phyloP scores from a whole-genome alignment of 2,329 filamentous ascomycete genomes.

The Diaporthe helianthi region DNA sequence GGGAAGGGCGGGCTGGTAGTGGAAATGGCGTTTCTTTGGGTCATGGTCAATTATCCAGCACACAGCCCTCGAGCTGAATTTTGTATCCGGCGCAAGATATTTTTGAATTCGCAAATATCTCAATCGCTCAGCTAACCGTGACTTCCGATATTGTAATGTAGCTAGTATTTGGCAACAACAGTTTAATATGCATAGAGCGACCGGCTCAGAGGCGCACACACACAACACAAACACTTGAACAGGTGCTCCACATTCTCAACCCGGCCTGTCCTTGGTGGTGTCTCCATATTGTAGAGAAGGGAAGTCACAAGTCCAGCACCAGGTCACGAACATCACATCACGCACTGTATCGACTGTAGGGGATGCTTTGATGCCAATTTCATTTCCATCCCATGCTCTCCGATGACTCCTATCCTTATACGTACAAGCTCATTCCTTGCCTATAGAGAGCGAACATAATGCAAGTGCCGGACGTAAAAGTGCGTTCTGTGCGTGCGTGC shows the following conservation, averaged over 20 bases:
- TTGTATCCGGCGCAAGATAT: background rate
- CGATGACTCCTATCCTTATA: slow-evolving; percentile 31
- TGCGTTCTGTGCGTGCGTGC: slow-evolving; percentile 29
- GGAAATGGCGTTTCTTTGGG: slow-evolving; percentile 9
- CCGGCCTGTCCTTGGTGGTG: background rate
- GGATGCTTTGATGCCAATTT: slow-evolving; percentile 16
- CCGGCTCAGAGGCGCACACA: no score
- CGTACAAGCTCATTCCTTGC: slow-evolving; percentile 30
- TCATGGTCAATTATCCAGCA: background rate
- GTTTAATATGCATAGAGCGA: no score
- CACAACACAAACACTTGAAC: background rate
- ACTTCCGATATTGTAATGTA: background rate
- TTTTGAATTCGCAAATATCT: background rate
- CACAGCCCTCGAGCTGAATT: slow-evolving; percentile 11
- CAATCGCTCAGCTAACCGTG: background rate
- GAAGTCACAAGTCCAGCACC: background rate
- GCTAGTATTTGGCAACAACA: background rate
- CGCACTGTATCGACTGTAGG: background rate
- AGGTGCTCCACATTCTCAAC: background rate
- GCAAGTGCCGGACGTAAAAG: slow-evolving; percentile 26
- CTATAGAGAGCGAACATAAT: slow-evolving; percentile 28
- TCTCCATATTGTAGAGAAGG: background rate
- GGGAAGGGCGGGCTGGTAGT: background rate
- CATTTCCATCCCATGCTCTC: slow-evolving; percentile 29
- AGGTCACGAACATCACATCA: background rate